Base-by-base conservation (phyloP, 768 basidiomycete genomes). In the Gloeophyllum trabeum region DNA sequence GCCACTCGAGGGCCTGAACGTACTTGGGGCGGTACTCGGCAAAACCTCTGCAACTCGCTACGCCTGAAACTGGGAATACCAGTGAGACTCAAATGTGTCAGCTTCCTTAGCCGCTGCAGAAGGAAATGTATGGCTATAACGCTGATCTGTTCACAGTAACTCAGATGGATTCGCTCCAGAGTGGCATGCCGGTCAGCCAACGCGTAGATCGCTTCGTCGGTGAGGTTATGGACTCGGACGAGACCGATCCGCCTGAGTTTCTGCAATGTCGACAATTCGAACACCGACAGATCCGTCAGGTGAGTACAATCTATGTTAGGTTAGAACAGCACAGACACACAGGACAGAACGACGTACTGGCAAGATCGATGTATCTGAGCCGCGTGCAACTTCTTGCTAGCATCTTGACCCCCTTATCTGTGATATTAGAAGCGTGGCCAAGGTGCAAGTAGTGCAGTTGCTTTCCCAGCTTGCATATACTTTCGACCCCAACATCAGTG, bases 51-150 rank as follows among this genome's bases (percentile, higher is more conserved):
- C 43, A 96, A 59, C 50, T 92, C 90, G 23, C 73, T 67, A 51
- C 84, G 75, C 40, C 82, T 76, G 66, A 99, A 98, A 4, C 90
- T 79, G 6, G 81, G 81, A 24, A 99, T 85, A n/a, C 93, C 96
- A n/a, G 96, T 97, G 47, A 99, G 62, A 60, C 91, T 94, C 37
- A 99, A 71, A 64, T 99, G 96, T 1, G 90, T 96, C 23, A 99
- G 67, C 51, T 87, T 86, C 54, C 79, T 79, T n/a, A 98, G 71
- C 54, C 83, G 81, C 55, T 85, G 80, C 34, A 99, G 73, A 35
- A 99, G 72, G 59, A 83, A 89, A 54, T 93, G 85, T 39, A 98
- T 76, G 14, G 92, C 92, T 65, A 81, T 74, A 51, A 97, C 87
- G 4, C 86, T 79, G 43, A 99, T 84, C 54, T 93, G 87, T 58